Base-by-base conservation (phyloP, 805 yeast genomes). In the Saturnispora sanitii region DNA sequence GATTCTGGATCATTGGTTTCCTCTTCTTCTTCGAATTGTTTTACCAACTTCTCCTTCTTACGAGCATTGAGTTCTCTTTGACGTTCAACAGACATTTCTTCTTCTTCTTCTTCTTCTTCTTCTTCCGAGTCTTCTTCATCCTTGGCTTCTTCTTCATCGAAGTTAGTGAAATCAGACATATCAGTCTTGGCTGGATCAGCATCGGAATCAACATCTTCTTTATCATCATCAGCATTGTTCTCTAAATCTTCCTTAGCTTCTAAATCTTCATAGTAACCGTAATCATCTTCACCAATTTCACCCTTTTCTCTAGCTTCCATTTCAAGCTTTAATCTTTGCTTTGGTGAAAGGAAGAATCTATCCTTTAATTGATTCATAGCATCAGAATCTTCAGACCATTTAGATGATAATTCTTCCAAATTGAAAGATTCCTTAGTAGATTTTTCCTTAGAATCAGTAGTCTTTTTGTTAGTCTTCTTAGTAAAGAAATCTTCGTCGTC, bases 11-110 rank as follows among this genome's bases (percentile, higher is more conserved):
- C 86, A 15, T 83, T 84, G 49, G 76, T 75, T 34, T 77, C 77
- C 51, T 79, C 87, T 57, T 79, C 86, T 39, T 78, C 86, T 55
- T 92, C 97, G 55, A 92, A 86, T 57, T 92, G 96, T 53, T 84
- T 69, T 45, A 87, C 79, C 44, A 90, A 68, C 53, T 83, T 79
- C 48, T 88, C 96, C 54, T 92, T 94, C 67, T 83, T 87, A 46
- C 80, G 77, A 2, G 96, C 95, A 54, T 88, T 88, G 40, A 75
- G 63, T 39, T 75, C 78, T 57, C 97, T 77, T 58, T 77, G 80
- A 55, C 83, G 79, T 43, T 81, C 94, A 27, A 81, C 64, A 1
- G 90, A 65, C 35, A 76, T 49, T 32, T 60, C 64, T 6, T 58
- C 64, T 3, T 63, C 70, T 11, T 62, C 70, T 4, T 60, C 71